Evolutionary conservation across 179 eudicot species (phyloP).

Genomic region (Carnegiea gigantea): DNA sequence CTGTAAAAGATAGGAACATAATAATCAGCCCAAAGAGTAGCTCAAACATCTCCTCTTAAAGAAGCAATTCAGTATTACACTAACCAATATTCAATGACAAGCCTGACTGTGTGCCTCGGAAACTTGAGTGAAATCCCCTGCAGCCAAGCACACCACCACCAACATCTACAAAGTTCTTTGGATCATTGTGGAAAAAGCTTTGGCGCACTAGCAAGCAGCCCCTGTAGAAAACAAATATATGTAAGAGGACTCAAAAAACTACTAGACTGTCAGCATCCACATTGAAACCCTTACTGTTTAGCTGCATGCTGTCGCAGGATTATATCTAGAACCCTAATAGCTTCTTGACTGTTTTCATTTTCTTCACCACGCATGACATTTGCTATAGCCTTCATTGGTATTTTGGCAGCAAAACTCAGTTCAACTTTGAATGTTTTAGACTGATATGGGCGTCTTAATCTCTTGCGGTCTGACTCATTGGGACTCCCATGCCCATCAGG

Average conservation of each 20-base stretch:
- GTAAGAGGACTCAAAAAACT: not conserved
- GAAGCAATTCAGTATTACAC: not conserved
- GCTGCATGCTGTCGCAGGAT: conserved; percentile 93
- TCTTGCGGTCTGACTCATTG: conserved; percentile 60
- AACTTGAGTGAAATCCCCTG: conserved; percentile 93
- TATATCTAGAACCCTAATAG: conserved; percentile 78
- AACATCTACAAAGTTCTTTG: conserved; percentile 72
- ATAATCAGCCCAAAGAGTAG: conserved; percentile 9
- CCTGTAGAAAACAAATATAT: conserved; percentile 41
- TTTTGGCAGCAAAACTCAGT: conserved; percentile 88
- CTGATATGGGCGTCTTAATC: conserved; percentile 66
- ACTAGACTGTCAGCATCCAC: not conserved
- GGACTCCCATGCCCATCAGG: conserved; percentile 58
- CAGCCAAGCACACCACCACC: conserved; percentile 97
- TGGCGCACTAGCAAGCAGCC: conserved; percentile 95
- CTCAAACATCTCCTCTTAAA: not conserved
- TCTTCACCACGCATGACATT: conserved; percentile 87
- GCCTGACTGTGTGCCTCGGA: conserved; percentile 86
- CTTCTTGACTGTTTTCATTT: conserved; percentile 82
- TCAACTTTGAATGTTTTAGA: conserved; percentile 83
- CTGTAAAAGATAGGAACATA: conserved; percentile 29
- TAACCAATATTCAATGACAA: conserved; percentile 83
- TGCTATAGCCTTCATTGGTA: conserved; percentile 91
- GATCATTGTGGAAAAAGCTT: conserved; percentile 83
- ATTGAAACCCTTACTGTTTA: conserved; percentile 56